Evolutionary conservation across 192 early-diverging fungal genomes (phyloP).

Genomic region (Coemansia sp.): DNA sequence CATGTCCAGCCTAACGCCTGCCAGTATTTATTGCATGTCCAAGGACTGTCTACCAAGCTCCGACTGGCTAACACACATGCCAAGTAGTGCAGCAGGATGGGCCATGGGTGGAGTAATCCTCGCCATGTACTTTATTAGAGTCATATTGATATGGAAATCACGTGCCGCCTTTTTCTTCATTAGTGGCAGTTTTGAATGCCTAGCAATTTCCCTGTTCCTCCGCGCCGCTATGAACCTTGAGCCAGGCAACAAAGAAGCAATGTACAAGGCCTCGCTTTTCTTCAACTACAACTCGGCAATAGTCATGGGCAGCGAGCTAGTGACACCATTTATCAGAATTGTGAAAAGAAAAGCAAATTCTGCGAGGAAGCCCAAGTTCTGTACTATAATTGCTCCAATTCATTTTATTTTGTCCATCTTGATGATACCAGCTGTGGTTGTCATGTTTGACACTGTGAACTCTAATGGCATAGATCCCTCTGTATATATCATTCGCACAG

Average conservation of each 20-base stretch:
- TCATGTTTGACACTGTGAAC: background rate
- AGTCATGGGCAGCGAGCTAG: background rate
- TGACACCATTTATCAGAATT: background rate
- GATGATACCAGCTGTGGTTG: background rate
- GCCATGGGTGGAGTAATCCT: slow-evolving; percentile 12
- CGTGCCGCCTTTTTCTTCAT: too few species aligned
- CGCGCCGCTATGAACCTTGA: slow-evolving; percentile 5
- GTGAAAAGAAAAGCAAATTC: too few species aligned
- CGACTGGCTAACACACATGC: slow-evolving; percentile 31
- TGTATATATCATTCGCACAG: slow-evolving; percentile 4
- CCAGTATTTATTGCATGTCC: slow-evolving; percentile 13
- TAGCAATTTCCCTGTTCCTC: slow-evolving; percentile 5
- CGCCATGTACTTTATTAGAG: background rate
- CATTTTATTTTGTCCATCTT: background rate
- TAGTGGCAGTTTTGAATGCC: background rate
- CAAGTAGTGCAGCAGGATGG: slow-evolving; percentile 24
- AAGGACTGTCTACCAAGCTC: slow-evolving; percentile 10
- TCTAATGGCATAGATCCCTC: background rate
- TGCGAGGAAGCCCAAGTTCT: background rate
- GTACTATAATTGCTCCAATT: background rate
- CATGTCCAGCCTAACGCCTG: background rate
- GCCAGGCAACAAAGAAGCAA: background rate
- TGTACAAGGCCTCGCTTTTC: slow-evolving; percentile 14
- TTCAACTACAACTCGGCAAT: slow-evolving; percentile 11
- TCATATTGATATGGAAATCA: background rate